phyloP scores from a whole-genome alignment of 129 eudicot genomes.

The Arctium lappa region DNA sequence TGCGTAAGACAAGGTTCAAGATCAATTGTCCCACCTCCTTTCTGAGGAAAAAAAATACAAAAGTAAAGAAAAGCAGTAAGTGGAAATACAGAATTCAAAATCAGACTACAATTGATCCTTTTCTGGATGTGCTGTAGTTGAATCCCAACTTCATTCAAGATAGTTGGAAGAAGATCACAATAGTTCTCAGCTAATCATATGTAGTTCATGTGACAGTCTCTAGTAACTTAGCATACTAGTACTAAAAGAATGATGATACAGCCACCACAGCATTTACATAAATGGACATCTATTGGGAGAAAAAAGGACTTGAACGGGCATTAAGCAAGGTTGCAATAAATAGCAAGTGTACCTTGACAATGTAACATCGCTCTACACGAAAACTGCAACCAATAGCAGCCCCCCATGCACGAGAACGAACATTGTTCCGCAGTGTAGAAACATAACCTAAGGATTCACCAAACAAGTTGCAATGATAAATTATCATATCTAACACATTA shows the following conservation, averaged over 20 bases:
- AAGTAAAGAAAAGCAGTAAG: not conserved
- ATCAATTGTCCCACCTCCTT: slow-evolving; percentile 90
- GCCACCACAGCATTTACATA: not conserved
- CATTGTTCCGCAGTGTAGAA: slow-evolving; percentile 90
- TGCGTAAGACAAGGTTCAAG: slow-evolving; percentile 90
- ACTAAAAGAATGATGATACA: not conserved
- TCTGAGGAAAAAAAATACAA: slow-evolving; percentile 39
- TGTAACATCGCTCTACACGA: slow-evolving; percentile 81
- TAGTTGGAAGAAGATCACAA: not conserved
- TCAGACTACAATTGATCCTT: not conserved
- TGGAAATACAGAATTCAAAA: not conserved
- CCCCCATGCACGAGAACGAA: slow-evolving; percentile 99
- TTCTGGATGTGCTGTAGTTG: not conserved
- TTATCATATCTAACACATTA: not conserved
- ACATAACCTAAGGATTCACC: slow-evolving; percentile 55
- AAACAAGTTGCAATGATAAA: not conserved
- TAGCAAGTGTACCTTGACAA: slow-evolving; percentile 59
- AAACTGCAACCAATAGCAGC: slow-evolving; percentile 96
- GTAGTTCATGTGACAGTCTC: not conserved
- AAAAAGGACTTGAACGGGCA: not conserved
- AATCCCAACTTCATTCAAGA: not conserved
- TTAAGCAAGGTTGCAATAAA: not conserved
- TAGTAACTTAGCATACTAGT: not conserved
- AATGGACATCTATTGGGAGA: not conserved
- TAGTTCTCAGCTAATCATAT: not conserved